These are phyloP conservation scores for Manihot esculenta DNA, from an alignment of 441 rosid species.

Conservation along the genomic window DNA sequence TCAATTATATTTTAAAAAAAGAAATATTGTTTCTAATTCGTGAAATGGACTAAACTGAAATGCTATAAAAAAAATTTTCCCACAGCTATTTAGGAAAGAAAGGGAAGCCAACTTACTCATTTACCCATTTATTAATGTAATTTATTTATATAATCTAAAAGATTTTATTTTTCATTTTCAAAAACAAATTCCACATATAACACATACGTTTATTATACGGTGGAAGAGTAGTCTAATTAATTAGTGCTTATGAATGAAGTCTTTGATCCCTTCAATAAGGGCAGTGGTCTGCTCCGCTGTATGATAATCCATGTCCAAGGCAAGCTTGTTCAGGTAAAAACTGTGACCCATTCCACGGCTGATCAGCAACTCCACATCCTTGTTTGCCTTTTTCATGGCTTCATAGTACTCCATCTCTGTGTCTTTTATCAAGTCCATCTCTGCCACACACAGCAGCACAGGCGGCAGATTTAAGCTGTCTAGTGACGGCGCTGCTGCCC, in stretches of 20 bases:
- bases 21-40: too few species aligned
- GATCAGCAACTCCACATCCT: conserved; percentile 47
- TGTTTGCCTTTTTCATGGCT: conserved; percentile 43
- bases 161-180: too few species aligned
- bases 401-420: conserved; percentile 63
- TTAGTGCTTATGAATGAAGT: conserved; percentile 40
- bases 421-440: conserved; percentile 47
- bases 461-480: conserved; percentile 47
- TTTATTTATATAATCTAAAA: too few species aligned
- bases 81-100: too few species aligned
- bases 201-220: too few species aligned
- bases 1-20: too few species aligned
- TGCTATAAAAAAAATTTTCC: too few species aligned
- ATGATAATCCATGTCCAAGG: conserved; percentile 40
- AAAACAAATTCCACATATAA: too few species aligned
- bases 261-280: conserved; percentile 39
- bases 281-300: conserved; percentile 33
- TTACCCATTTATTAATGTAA: too few species aligned
- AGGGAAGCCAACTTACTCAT: too few species aligned
- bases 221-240: neutral
- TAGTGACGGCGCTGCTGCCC: conserved; percentile 32
- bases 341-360: conserved; percentile 57
- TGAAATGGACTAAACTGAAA: too few species aligned
- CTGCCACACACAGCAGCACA: conserved; percentile 48
- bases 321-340: conserved; percentile 53